These are phyloP conservation scores for Ascochyta rabiei DNA, from an alignment of 2,329 filamentous ascomycete species.

Conservation along the genomic window DNA sequence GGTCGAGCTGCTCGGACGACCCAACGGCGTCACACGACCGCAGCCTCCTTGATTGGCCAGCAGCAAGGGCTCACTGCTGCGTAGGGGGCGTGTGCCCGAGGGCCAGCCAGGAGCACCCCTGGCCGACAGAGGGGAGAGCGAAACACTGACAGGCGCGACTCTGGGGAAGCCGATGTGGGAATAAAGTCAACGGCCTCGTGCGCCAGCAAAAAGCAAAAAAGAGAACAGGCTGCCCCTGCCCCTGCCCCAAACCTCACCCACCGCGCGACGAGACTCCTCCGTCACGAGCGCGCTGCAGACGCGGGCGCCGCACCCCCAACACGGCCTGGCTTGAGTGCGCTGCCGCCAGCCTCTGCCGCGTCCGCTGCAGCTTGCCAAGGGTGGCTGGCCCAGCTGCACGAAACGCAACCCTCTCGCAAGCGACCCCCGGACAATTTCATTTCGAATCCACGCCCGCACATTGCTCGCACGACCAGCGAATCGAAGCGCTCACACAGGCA, in stretches of 20 bases:
- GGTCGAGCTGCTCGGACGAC: neutral
- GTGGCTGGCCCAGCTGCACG: neutral
- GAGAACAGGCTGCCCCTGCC: neutral
- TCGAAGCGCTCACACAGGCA: neutral
- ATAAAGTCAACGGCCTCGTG: too few relatives aligned
- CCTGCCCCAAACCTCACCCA: neutral
- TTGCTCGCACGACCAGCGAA: slow-evolving; percentile 12
- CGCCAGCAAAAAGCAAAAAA: too few relatives aligned
- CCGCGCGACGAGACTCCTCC: slow-evolving; percentile 4
- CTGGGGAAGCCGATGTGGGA: slow-evolving; percentile 13
- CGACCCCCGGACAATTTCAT: slow-evolving; percentile 11
- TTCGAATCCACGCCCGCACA: slow-evolving; percentile 9
- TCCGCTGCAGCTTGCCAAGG: slow-evolving; percentile 3
- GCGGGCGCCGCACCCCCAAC: slow-evolving; percentile 1
- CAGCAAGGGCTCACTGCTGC: slow-evolving; percentile 5
- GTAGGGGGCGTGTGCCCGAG: neutral
- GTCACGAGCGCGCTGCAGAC: slow-evolving; percentile 10
- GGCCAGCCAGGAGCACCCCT: slow-evolving; percentile 19
- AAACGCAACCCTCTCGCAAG: slow-evolving; percentile 4
- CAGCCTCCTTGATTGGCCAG: slow-evolving; percentile 17
- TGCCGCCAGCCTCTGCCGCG: slow-evolving; percentile 14
- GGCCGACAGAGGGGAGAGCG: slow-evolving; percentile 5
- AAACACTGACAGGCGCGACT: slow-evolving; percentile 5
- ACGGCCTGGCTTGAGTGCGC: neutral
- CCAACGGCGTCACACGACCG: slow-evolving; percentile 20